Base-by-base conservation (phyloP, 1,139 yeast species). In the Komagataea norvegica region DNA sequence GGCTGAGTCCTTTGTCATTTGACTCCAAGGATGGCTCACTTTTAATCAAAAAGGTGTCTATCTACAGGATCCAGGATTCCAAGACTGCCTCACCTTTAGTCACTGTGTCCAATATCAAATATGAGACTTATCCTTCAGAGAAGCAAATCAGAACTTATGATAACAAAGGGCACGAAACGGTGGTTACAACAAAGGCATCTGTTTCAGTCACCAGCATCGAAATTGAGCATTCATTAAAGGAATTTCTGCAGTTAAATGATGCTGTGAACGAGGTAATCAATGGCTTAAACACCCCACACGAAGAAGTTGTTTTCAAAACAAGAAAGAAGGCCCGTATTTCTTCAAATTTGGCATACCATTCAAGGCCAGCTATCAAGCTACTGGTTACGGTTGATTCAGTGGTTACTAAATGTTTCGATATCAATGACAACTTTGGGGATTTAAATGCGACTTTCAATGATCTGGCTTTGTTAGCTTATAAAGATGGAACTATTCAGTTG, bases 341-440 rank as follows among this genome's bases (percentile, higher is more conserved):
- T 0, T 40, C 43, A 11, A 54, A 49, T 22, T 34, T 58, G 21
- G 45, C 51, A 11, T 52, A 51, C 36, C 55, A 54, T 23, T 51
- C 61, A 22, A 48, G 54, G 20, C 49, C 49, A 8, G 33, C 47
- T 1, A 55, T 59, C 5, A 42, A 48, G 11, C 23, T 52, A 7
- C 41, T 51, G 11, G 9, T 55, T 1, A 36, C 41, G 2, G 24
- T 61, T 6, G 48, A 49, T 4, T 15, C 40, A 3, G 21, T 59
- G 2, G 46, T 54, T 0, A 38, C 67, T 3, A 49, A 50, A 1
- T 27, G 77, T 1, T 29, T 45, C 0, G 42, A 61, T 2, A 41
- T 73, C 1, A 48, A 56, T 9, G 59, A 61, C 0, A 47, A 57
- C 6, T 76, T 80, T 59, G 87, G 86, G 0, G 63, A 60, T 33